phyloP scores from a whole-genome alignment of 192 early-diverging fungal species.

The Allomyces macrogynus region DNA sequence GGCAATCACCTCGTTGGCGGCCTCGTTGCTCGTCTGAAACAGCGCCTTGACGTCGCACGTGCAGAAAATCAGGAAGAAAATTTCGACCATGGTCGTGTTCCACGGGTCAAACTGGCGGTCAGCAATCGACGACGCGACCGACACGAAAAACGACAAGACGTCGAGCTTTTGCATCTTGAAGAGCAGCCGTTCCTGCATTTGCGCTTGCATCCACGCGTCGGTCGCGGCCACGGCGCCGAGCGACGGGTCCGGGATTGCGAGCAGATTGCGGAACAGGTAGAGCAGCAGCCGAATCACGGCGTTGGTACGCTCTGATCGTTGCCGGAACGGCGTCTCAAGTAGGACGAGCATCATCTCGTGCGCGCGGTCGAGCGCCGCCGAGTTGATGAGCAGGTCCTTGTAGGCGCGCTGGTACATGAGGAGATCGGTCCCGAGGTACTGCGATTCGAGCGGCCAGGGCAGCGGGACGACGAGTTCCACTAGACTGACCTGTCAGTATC shows the following conservation, averaged over 20 bases:
- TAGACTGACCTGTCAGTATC: not conserved
- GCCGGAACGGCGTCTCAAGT: not conserved
- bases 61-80: constrained; percentile 2
- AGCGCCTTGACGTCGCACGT: not conserved
- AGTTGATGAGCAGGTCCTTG: constrained; percentile 1
- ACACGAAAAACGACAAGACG: constrained; percentile 4
- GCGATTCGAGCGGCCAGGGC: constrained; percentile 3
- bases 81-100: constrained; percentile 4
- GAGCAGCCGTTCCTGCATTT: constrained; percentile 2
- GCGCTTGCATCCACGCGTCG: not conserved
- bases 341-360: constrained; percentile 1
- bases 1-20: not conserved
- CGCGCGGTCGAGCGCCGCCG: not conserved
- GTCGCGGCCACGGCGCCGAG: not conserved
- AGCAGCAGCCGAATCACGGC: not conserved
- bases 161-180: constrained; percentile 1
- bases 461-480: constrained; percentile 7
- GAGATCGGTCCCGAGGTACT: constrained; percentile 1
- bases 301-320: not conserved
- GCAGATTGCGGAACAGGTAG: constrained; percentile 3
- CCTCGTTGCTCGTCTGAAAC: not conserved
- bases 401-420: not conserved
- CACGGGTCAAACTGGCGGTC: constrained; percentile 4
- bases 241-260: constrained; percentile 1
- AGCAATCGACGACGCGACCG: constrained; percentile 2